Evolutionary conservation across 192 early-diverging fungal species (phyloP).

Genomic region (Backusella psychrophila): DNA sequence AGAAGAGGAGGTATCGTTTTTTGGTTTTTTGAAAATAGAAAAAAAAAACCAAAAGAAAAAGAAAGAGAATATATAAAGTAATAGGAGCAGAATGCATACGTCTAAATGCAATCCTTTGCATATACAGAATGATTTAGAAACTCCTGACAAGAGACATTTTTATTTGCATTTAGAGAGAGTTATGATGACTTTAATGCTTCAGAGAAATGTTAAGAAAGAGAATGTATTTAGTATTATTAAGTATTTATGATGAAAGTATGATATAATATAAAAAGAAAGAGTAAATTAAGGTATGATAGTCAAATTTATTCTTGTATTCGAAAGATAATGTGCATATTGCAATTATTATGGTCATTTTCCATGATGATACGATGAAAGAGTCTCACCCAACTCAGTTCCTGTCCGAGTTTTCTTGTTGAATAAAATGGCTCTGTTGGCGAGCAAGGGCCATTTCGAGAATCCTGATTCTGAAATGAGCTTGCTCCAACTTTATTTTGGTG

Average conservation of each 20-base stretch:
- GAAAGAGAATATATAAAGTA: background rate
- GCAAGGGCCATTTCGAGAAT: conserved; percentile 19
- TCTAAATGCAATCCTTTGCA: conserved; percentile 16
- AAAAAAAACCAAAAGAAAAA: background rate
- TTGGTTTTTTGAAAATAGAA: background rate
- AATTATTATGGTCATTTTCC: background rate
- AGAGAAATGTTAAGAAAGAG: background rate
- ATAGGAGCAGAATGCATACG: conserved; percentile 18
- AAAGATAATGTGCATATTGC: background rate
- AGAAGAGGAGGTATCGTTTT: background rate
- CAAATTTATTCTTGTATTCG: background rate
- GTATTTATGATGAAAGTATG: background rate
- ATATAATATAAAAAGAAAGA: background rate
- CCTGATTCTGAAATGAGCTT: conserved; percentile 30
- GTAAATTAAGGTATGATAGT: background rate
- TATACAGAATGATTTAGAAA: conserved; percentile 6
- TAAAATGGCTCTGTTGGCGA: conserved; percentile 11
- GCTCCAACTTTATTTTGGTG: conserved; percentile 27
- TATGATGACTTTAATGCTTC: background rate
- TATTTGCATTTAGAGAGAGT: background rate
- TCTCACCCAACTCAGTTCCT: conserved; percentile 9
- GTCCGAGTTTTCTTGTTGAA: background rate
- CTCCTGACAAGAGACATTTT: background rate
- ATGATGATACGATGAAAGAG: background rate
- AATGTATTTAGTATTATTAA: background rate